Evolutionary conservation across 345 rosid genomes (phyloP), one percentile per base, ranked within the genome.

Genomic region (Anacardium occidentale): DNA sequence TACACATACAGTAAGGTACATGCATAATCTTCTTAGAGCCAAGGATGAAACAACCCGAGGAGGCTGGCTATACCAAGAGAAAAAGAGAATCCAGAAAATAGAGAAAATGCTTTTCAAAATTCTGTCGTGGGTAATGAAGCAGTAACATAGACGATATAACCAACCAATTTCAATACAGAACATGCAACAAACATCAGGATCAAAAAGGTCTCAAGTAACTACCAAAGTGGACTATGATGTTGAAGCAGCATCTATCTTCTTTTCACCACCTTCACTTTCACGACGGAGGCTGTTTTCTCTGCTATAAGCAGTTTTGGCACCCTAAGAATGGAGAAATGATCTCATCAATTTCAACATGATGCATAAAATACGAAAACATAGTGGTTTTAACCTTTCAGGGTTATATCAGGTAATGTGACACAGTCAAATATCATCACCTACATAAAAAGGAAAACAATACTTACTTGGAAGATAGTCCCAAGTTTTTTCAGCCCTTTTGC

Each of bases 401-500:
- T 47, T 47, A 64, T 0, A 48, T 45, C 15, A 18, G 50, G 24
- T 48, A 22, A 10, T n/a, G 11, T 22, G 56, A 24, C 10, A 11
- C 71, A 52, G 52, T 13, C 12, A 24, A 55, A 34, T 60, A n/a
- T 44, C 42, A 48, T 22, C 20, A n/a, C 12, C 47, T 7, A 50
- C 12, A n/a, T 17, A 69, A n/a, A 56, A 65, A 66, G 54, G 32
- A 66, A 55, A 55, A 61, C 6, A 32, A 62, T 26, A 78, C 87
- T 82, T 70, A 91, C 98, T 79, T 94, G 94, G 79, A 95, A 95
- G 76, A 95, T 80, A 44, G 86, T 83, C 58, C 99, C 99, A 2
- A 95, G 97, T 82, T 87, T 91, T 74, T 83, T 91, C 86, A 95
- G 77, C 7, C 78, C 99, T 69, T 79, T 81, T 48, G 93, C 97